Conservation (phyloP, 2,329 filamentous ascomycete genomes). For the Epichloe sp. region DNA sequence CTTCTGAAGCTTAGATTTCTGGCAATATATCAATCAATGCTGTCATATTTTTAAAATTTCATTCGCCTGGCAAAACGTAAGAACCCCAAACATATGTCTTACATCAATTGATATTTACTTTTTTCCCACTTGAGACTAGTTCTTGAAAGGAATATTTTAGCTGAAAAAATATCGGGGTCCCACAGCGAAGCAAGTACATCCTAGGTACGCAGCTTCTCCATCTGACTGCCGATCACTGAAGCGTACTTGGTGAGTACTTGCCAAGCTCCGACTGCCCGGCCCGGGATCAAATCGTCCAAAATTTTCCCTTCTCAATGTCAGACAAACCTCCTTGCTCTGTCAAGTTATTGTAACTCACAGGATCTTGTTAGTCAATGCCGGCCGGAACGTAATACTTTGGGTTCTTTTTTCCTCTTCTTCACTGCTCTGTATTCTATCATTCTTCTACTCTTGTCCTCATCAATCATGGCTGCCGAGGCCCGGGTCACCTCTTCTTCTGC, state of each 20-base stretch:
- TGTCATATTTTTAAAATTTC: too few relatives aligned
- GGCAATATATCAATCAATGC: too few relatives aligned
- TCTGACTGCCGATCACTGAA: not conserved
- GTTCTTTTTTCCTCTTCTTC: constrained; percentile 10
- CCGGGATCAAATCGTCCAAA: constrained; percentile 16
- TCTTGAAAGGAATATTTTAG: not conserved
- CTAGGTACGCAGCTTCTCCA: not conserved
- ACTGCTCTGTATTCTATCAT: constrained; percentile 8
- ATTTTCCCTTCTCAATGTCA: constrained; percentile 10
- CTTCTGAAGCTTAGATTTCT: too few relatives aligned
- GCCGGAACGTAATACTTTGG: constrained; percentile 15
- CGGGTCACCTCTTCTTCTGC: constrained; percentile 13
- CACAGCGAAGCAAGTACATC: not conserved
- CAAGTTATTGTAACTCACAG: constrained; percentile 3
- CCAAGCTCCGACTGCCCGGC: constrained; percentile 12
- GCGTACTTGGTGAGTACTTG: constrained; percentile 2
- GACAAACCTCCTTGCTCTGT: not conserved
- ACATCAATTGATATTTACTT: constrained; percentile 15
- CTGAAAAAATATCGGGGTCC: not conserved
- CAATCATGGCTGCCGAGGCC: constrained; percentile 21
- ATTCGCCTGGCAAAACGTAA: too few relatives aligned
- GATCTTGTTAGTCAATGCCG: constrained; percentile 12
- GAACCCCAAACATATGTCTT: too few relatives aligned
- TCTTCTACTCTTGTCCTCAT: constrained; percentile 5
- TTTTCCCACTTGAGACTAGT: constrained; percentile 17